phyloP scores from a whole-genome alignment of 352 stramenopile species.

The Blastocystis sp. region DNA sequence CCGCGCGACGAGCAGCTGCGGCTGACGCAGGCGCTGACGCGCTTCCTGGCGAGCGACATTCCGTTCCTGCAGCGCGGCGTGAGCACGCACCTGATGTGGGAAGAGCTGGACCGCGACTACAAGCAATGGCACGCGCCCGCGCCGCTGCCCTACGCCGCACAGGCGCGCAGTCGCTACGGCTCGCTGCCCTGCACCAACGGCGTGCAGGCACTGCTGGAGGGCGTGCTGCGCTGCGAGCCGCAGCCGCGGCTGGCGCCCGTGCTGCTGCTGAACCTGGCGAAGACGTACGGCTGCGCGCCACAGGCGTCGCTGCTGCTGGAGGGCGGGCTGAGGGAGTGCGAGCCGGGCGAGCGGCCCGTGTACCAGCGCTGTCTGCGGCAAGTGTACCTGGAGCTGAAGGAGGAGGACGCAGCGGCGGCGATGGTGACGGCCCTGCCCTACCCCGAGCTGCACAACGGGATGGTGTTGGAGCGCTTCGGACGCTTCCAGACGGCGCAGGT shows the following conservation, averaged over 20 bases:
- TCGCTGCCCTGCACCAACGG: slow-evolving; percentile 11
- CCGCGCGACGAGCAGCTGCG: neutral
- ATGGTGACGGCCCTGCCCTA: slow-evolving; percentile 13
- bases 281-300: slow-evolving; percentile 17
- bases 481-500: slow-evolving; percentile 10
- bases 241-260: slow-evolving; percentile 18
- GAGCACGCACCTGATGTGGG: neutral
- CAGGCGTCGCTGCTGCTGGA: slow-evolving; percentile 49
- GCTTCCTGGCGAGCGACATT: slow-evolving; percentile 19
- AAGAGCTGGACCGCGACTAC: slow-evolving; percentile 47
- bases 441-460: slow-evolving; percentile 42
- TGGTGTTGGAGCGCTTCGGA: slow-evolving; percentile 38
- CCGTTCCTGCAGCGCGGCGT: neutral
- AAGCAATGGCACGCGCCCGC: slow-evolving; percentile 31
- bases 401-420: slow-evolving; percentile 10
- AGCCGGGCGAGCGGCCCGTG: neutral
- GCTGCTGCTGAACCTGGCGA: slow-evolving; percentile 24
- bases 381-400: slow-evolving; percentile 45
- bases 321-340: neutral
- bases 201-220: slow-evolving; percentile 35
- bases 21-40: slow-evolving; percentile 3
- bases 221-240: slow-evolving; percentile 1
- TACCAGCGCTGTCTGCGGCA: slow-evolving; percentile 16
- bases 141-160: slow-evolving; percentile 1
- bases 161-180: slow-evolving; percentile 23